These are phyloP conservation scores for Diddensiella caesifluorescens DNA, from an alignment of 805 yeast genomes.

Conservation along the genomic window DNA sequence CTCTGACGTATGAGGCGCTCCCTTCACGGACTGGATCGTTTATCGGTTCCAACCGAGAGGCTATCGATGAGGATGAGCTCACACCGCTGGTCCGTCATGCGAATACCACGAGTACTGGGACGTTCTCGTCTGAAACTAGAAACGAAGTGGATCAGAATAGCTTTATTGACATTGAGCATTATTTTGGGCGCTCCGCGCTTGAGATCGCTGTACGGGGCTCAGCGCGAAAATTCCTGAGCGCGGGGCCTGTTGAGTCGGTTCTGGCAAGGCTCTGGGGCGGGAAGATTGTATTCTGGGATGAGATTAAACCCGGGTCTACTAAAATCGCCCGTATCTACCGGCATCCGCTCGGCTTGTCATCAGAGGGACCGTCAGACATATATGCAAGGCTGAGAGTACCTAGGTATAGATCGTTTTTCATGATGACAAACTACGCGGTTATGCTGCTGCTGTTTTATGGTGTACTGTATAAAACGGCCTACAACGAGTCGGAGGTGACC, in stretches of 20 bases:
- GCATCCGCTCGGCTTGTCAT: constrained; percentile 5
- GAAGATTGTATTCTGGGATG: constrained; percentile 32
- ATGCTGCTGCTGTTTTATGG: constrained; percentile 27
- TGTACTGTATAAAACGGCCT: constrained; percentile 20
- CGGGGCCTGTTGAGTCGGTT: constrained; percentile 27
- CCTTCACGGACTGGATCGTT: neutral
- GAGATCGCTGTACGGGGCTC: constrained; percentile 14
- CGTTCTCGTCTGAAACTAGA: neutral
- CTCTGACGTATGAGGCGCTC: constrained; percentile 16
- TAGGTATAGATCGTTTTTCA: constrained; percentile 27
- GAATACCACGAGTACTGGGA: constrained; percentile 1
- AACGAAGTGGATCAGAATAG: constrained; percentile 1
- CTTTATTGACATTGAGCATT: constrained; percentile 3
- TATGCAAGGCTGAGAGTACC: constrained; percentile 33
- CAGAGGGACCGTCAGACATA: constrained; percentile 15
- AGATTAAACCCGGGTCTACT: constrained; percentile 23
- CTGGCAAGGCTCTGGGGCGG: constrained; percentile 31
- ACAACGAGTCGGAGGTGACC: constrained; percentile 9
- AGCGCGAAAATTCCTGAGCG: constrained; percentile 28
- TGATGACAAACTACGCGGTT: constrained; percentile 28
- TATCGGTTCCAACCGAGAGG: constrained; percentile 2
- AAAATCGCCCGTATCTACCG: constrained; percentile 25
- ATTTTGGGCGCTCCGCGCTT: constrained; percentile 11
- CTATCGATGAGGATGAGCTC: neutral
- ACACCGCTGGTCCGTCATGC: constrained; percentile 4